Conservation (phyloP, 2,329 filamentous ascomycete species). For the Curvularia sp. region DNA sequence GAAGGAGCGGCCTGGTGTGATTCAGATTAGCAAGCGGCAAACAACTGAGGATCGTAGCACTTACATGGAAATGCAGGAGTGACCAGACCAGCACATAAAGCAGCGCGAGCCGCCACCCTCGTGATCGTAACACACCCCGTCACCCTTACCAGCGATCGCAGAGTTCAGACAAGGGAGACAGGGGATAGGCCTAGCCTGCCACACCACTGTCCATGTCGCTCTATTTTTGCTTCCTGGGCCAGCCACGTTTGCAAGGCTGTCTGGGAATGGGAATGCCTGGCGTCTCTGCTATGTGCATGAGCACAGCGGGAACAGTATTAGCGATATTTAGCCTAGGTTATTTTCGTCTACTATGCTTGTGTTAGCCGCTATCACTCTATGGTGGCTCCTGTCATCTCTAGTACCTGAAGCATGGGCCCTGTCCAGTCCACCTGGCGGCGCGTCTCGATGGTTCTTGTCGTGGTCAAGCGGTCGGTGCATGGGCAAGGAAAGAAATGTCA, state of each 20-base stretch:
- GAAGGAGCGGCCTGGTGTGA: too few species aligned
- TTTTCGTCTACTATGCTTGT: not conserved
- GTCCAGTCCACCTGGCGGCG: not conserved
- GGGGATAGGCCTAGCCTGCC: too few species aligned
- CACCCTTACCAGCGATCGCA: too few species aligned
- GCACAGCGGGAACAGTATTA: not conserved
- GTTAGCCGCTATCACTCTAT: not conserved
- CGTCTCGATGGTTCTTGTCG: not conserved
- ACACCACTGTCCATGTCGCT: constrained; percentile 5
- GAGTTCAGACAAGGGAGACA: too few species aligned
- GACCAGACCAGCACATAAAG: too few species aligned
- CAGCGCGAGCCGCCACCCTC: too few species aligned
- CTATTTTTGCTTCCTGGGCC: not conserved
- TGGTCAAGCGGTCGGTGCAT: not conserved
- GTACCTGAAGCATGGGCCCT: constrained; percentile 1
- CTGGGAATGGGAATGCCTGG: constrained; percentile 4
- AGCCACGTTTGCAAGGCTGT: constrained; percentile 20
- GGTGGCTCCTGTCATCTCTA: constrained; percentile 7
- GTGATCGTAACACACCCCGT: too few species aligned
- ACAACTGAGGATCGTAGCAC: too few species aligned
- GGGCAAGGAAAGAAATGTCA: not conserved
- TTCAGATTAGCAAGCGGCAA: too few species aligned
- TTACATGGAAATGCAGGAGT: too few species aligned
- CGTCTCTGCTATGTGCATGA: not conserved
- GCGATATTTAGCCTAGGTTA: not conserved